Evolutionary conservation across 2,329 filamentous ascomycete species (phyloP).

Genomic region (Ophiognomonia clavigignenti-juglandacearum): DNA sequence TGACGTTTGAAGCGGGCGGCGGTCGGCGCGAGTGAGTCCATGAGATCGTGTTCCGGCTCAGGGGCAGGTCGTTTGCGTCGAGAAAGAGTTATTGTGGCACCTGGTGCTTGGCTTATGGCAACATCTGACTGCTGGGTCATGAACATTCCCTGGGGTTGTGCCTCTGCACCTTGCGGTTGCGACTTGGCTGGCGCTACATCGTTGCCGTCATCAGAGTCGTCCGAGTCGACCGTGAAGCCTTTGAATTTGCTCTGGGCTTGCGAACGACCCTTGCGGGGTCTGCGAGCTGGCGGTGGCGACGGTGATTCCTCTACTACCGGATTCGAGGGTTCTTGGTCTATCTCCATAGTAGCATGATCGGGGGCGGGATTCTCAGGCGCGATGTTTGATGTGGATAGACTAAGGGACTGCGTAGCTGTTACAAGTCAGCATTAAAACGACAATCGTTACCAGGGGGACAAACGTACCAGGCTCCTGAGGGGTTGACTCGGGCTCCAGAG

Average conservation of each 20-base stretch:
- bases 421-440: not conserved
- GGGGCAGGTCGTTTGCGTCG: constrained; percentile 41
- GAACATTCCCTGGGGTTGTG: constrained; percentile 44
- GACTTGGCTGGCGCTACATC: constrained; percentile 23
- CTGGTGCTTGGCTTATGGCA: constrained; percentile 14
- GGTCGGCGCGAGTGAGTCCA: constrained; percentile 71
- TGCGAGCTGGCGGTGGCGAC: constrained; percentile 20
- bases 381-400: not conserved
- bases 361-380: not conserved
- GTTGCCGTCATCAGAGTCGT: constrained; percentile 33
- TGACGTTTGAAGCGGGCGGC: constrained; percentile 76
- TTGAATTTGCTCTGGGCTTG: constrained; percentile 58
- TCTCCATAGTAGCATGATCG: constrained; percentile 20
- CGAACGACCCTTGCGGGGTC: constrained; percentile 32
- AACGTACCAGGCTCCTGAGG: constrained; percentile 20
- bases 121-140: constrained; percentile 47
- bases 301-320: constrained; percentile 7
- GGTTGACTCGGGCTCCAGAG: constrained; percentile 51
- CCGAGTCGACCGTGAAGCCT: constrained; percentile 55
- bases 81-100: constrained; percentile 14
- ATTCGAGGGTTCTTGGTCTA: constrained; percentile 18
- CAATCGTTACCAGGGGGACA: not conserved
- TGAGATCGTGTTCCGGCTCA: constrained; percentile 45
- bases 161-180: constrained; percentile 1
- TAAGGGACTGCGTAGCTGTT: not conserved